These are phyloP conservation scores for Pezicula carpinea DNA, from an alignment of 2,329 filamentous ascomycete species.

Conservation along the genomic window DNA sequence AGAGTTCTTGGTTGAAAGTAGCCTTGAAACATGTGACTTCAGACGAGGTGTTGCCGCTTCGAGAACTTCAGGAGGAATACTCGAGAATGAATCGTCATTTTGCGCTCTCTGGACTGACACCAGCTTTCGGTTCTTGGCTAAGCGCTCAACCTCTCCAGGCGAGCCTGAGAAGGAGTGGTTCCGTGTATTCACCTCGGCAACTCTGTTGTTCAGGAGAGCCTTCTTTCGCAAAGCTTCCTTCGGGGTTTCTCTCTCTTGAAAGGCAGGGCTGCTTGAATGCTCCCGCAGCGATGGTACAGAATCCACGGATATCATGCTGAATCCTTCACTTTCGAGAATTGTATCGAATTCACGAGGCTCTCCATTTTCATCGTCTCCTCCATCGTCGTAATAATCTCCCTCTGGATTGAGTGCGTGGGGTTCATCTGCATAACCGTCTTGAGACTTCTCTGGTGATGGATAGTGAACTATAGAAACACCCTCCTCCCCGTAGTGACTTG, in stretches of 20 bases:
- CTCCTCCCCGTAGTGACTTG: background rate
- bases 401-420: background rate
- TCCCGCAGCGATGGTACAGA: slow-evolving; percentile 45
- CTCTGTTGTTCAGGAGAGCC: slow-evolving; percentile 8
- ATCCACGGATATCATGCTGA: slow-evolving; percentile 52
- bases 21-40: slow-evolving; percentile 10
- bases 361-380: slow-evolving; percentile 2
- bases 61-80: slow-evolving; percentile 17
- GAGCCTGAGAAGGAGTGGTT: background rate
- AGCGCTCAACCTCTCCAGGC: background rate
- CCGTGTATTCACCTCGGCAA: slow-evolving; percentile 3
- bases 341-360: slow-evolving; percentile 41
- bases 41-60: slow-evolving; percentile 16
- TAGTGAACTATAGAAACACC: background rate
- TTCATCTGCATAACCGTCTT: slow-evolving; percentile 2
- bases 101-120: too few relatives aligned
- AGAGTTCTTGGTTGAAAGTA: slow-evolving; percentile 6
- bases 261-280: slow-evolving; percentile 31
- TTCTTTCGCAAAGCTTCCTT: slow-evolving; percentile 8
- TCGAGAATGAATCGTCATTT: slow-evolving; percentile 21
- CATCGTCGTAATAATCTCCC: background rate
- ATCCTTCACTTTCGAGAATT: slow-evolving; percentile 52
- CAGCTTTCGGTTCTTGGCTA: too few relatives aligned
- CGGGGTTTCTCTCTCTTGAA: slow-evolving; percentile 10
- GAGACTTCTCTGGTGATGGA: slow-evolving; percentile 8